Base-by-base conservation (phyloP, 2,329 filamentous ascomycete genomes). In the Hypocreales sp. region DNA sequence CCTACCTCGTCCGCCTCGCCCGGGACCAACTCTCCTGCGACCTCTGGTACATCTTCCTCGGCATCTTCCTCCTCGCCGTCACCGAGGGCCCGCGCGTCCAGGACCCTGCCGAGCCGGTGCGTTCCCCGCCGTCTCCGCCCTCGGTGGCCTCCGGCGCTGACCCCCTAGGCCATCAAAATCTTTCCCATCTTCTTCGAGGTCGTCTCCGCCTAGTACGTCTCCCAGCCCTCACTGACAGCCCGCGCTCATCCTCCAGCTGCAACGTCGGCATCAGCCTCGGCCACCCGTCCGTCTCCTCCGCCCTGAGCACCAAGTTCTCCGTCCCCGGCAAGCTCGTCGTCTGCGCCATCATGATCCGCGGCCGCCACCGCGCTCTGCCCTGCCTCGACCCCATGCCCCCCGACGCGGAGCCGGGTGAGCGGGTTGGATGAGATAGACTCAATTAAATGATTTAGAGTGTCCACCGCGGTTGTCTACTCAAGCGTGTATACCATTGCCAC, bases 31-130 rank as follows among this genome's bases (percentile, higher is more conserved):
- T 58, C 15, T 48, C 44, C 30, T 56, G 56, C 27, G 53, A 58
- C 31, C 30, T 58, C 15, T 58, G 53, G 53, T 57, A 53, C 22
- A 53, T 55, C 5, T 53, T 53, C 8, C 30, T 56, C 5, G 54
- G 52, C n/a, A 18, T 30, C 5, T 32, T 36, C 20, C 16, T 25
- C 13, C 24, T 32, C 4, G 16, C 27, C 12, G 19, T 32, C 7
- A 37, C 42, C 2, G 46, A 48, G 26, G 41, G 43, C 1, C 20
- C 30, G n/a, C 38, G 33, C 11, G 37, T 48, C 8, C 41, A 42
- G 40, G 35, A 46, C 8, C 22, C 22, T 3, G 25, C 30, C 3
- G 42, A 47, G 14, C 36, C 40, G 4, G 45, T 48, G 20, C 24
- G 41, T 11, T 11, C 20, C 12, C n/a, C n/a, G n/a, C n/a, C n/a